Percentiles rank a stretch among this genome's conserved stretches.
Evolutionary conservation across 495 filamentous ascomycete species (phyloP).

Genomic region (Daldinia vernicosa): DNA sequence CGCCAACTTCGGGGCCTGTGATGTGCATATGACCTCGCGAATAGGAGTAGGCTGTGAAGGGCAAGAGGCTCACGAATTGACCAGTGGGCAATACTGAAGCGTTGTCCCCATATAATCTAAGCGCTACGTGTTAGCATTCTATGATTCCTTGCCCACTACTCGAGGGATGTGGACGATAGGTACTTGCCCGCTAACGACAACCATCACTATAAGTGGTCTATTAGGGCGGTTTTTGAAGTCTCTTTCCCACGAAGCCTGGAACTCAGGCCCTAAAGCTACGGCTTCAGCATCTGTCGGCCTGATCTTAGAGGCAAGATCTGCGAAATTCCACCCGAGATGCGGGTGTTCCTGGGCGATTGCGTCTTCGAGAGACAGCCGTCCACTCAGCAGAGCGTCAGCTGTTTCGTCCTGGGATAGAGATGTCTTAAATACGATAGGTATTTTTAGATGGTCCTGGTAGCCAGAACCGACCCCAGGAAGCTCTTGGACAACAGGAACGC

Average conservation of each 20-base stretch:
- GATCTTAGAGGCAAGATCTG: constrained; percentile 58
- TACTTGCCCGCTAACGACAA: constrained; percentile 39
- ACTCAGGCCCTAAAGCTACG: constrained; percentile 50
- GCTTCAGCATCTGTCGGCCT: constrained; percentile 55
- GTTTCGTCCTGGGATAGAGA: constrained; percentile 49
- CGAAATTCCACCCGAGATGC: constrained; percentile 56
- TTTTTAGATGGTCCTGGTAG: constrained; percentile 61
- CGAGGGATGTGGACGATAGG: not conserved
- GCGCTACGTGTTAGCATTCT: constrained; percentile 21
- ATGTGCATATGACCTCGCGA: constrained; percentile 67
- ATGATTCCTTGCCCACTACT: not conserved
- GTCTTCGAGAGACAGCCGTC: constrained; percentile 33
- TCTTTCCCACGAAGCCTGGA: constrained; percentile 54
- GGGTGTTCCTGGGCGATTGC: constrained; percentile 40
- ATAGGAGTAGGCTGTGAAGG: constrained; percentile 61
- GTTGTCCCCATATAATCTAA: not conserved
- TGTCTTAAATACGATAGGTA: constrained; percentile 45
- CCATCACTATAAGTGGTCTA: constrained; percentile 52
- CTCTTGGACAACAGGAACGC: constrained; percentile 47
- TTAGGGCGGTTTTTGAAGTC: constrained; percentile 54
- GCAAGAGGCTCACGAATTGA: constrained; percentile 50
- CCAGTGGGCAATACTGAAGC: constrained; percentile 19
- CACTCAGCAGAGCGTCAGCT: constrained; percentile 45
- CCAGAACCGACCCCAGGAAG: constrained; percentile 60
- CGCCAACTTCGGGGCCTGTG: constrained; percentile 49